phyloP scores from a whole-genome alignment of 805 yeast genomes.

The Starmerella geochares region DNA sequence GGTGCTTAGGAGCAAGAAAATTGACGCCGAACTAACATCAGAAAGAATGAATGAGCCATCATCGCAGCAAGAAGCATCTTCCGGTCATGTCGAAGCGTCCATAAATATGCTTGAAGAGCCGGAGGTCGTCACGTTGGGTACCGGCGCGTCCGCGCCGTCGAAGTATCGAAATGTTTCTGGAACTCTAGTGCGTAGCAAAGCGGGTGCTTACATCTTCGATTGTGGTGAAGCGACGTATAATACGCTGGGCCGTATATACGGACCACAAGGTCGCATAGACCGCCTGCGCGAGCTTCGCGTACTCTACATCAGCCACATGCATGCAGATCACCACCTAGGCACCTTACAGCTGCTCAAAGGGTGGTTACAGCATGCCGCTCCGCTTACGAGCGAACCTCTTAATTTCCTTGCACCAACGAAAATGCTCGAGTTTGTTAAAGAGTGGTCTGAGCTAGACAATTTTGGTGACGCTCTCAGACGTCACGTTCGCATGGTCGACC shows the following conservation, averaged over 20 bases:
- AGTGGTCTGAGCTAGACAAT: slow-evolving; percentile 41
- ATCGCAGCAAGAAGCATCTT: background rate
- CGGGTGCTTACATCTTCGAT: slow-evolving; percentile 52
- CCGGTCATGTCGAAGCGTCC: background rate
- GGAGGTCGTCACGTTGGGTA: slow-evolving; percentile 71
- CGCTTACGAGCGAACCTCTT: slow-evolving; percentile 28
- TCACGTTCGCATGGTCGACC: slow-evolving; percentile 45
- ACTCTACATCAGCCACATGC: slow-evolving; percentile 76
- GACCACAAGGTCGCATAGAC: slow-evolving; percentile 35
- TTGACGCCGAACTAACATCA: background rate
- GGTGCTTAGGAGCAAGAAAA: background rate
- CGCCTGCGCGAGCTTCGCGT: slow-evolving; percentile 53
- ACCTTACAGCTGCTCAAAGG: slow-evolving; percentile 54
- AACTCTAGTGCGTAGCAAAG: slow-evolving; percentile 64
- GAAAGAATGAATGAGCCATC: background rate
- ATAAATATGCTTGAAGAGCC: slow-evolving; percentile 22
- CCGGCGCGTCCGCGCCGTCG: slow-evolving; percentile 87
- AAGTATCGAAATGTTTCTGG: slow-evolving; percentile 76
- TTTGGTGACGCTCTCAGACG: slow-evolving; percentile 28
- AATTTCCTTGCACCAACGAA: slow-evolving; percentile 68
- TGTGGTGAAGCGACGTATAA: slow-evolving; percentile 95
- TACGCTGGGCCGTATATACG: slow-evolving; percentile 52
- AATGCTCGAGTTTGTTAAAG: slow-evolving; percentile 53
- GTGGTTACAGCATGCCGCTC: slow-evolving; percentile 39
- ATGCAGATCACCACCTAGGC: slow-evolving; percentile 96